Percentiles rank a stretch among this genome's conserved stretches.
Conservation (phyloP, 2,329 filamentous ascomycete genomes). For the Exophiala sideris region DNA sequence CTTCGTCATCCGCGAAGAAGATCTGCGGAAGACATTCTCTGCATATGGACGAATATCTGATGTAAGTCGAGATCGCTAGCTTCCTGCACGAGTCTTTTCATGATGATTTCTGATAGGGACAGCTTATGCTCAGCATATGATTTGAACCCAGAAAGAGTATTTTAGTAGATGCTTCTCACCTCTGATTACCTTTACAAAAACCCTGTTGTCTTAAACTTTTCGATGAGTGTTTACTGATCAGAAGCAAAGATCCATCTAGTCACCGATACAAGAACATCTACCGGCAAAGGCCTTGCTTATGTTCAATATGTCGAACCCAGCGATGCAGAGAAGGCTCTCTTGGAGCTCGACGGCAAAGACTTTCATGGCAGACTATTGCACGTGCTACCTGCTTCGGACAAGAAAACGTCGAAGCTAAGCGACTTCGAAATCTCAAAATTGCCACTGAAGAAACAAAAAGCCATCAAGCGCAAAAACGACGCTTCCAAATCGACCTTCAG, state of each 20-base stretch:
- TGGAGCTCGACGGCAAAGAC: constrained; percentile 73
- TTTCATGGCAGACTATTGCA: constrained; percentile 93
- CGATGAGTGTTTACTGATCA: constrained; percentile 40
- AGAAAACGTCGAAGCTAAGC: constrained; percentile 76
- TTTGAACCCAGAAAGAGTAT: constrained; percentile 87
- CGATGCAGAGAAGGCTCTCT: constrained; percentile 74
- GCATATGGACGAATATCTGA: constrained; percentile 76
- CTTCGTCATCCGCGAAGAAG: constrained; percentile 73
- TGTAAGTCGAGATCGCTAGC: constrained; percentile 58
- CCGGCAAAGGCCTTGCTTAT: constrained; percentile 87
- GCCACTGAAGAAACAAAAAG: constrained; percentile 88
- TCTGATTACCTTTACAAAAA: constrained; percentile 56
- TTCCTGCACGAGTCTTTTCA: constrained; percentile 38
- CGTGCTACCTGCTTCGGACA: constrained; percentile 78
- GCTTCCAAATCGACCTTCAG: constrained; percentile 78
- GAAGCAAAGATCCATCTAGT: constrained; percentile 75
- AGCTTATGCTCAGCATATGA: constrained; percentile 95
- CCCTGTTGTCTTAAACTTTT: constrained; percentile 26
- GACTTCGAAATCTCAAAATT: constrained; percentile 88
- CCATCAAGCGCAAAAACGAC: constrained; percentile 80
- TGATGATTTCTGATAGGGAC: constrained; percentile 99
- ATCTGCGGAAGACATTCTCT: constrained; percentile 67
- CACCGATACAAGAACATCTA: constrained; percentile 63
- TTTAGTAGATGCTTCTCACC: constrained; percentile 99
- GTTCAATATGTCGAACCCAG: constrained; percentile 72